Base-by-base conservation (phyloP, 805 yeast genomes). In the Zygoascus tannicola region DNA sequence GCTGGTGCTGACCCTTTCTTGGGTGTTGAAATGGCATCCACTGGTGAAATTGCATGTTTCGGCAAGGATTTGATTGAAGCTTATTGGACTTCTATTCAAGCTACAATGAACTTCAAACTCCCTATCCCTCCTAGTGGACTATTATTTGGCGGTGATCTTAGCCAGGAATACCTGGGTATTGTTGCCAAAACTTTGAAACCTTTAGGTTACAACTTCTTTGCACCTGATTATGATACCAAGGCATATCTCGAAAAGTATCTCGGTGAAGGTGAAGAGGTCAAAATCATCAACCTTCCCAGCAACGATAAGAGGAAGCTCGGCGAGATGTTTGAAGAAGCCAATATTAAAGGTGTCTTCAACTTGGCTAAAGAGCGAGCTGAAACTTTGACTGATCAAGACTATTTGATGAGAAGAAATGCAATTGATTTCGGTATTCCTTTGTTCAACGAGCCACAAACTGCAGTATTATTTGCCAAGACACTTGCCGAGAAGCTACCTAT, bases 1-100 rank as follows among this genome's bases (percentile, higher is more conserved):
- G 97, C 97, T 16, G 99, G 98, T 54, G 99, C 99, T 41, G 99
- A 92, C 66, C 99, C 99, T 51, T 88, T 85, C 75, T 74, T 92
- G 61, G 98, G 98, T 52, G 98, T 92, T 54, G 99, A 92, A 71
- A 92, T 92, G 99, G 81, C 97, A 4, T 88, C 97, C 10, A 92
- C 99, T 42, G 99, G 99, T 66, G 99, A 92, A 70, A 84, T 92
- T 62, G 98, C 98, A 23, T 85, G 96, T 63, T 92, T 92, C 62
- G 99, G 99, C 56, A 71, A 71, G 50, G 81, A 85, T 65, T 64
- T 82, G 50, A 57, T 74, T 45, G 97, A 92, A 67, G 95, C 97
- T 30, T 92, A 92, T 75, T 92, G 97, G 97, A 82, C 97, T 37
- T 81, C 97, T 14, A 78, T 90, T 57, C 97, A 92, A 73, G 76